phyloP scores from a whole-genome alignment of 2,329 filamentous ascomycete species.

The Penicillium hordei region DNA sequence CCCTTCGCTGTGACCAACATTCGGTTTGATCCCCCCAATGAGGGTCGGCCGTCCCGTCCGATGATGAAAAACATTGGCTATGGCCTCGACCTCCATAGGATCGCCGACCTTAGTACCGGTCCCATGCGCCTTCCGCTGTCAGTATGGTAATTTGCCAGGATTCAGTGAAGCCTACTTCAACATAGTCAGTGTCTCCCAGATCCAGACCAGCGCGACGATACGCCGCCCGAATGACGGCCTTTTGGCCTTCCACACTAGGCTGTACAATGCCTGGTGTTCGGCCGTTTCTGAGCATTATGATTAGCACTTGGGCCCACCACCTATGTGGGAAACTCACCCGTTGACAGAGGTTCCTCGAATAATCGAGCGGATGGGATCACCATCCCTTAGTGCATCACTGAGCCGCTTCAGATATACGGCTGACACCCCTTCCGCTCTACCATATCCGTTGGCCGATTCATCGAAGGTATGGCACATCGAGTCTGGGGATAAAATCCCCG shows the following conservation, averaged over 20 bases:
- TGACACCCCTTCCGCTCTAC: conserved; percentile 21
- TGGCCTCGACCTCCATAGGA: background rate
- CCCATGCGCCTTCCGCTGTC: background rate
- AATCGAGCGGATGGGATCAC: conserved; percentile 20
- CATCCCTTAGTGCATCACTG: conserved; percentile 16
- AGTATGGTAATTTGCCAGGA: background rate
- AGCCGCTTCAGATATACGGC: conserved; percentile 22
- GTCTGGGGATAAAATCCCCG: conserved; percentile 8
- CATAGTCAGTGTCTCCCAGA: background rate
- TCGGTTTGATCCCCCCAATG: background rate
- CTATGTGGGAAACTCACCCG: background rate
- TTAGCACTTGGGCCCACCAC: background rate
- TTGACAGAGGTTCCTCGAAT: conserved; percentile 17
- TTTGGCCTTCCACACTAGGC: background rate
- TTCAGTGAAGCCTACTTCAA: background rate
- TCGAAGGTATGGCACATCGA: conserved; percentile 16
- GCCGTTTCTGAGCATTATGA: background rate
- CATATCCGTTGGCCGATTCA: conserved; percentile 19
- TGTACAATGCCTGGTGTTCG: background rate
- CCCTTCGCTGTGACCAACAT: background rate
- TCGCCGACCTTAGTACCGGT: background rate
- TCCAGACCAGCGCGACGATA: background rate
- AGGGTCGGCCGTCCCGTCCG: background rate
- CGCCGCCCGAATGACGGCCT: background rate
- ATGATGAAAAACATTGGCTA: background rate